These are phyloP conservation scores for Globisporangium emineosum DNA, from an alignment of 352 stramenopile genomes.

Conservation along the genomic window DNA sequence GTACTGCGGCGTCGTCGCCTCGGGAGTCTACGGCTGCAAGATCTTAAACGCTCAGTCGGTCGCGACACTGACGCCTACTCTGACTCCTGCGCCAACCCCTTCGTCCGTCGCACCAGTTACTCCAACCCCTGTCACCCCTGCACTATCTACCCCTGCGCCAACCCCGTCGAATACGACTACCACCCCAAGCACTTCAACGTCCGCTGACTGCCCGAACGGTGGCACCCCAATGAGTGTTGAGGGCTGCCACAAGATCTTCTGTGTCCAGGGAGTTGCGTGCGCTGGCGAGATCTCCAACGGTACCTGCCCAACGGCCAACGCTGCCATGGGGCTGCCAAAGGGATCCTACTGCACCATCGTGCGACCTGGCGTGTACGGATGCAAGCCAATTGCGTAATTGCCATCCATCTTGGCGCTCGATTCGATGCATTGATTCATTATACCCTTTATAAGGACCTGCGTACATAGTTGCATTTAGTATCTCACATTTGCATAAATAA, in stretches of 20 bases:
- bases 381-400: slow-evolving; percentile 14
- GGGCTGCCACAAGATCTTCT: slow-evolving; percentile 22
- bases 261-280: slow-evolving; percentile 18
- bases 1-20: slow-evolving; percentile 19
- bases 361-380: slow-evolving; percentile 11
- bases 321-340: slow-evolving; percentile 10
- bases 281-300: slow-evolving; percentile 7
- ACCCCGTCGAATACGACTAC: not conserved
- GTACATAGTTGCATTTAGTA: not conserved
- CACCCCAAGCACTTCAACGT: not conserved
- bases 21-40: slow-evolving; percentile 23
- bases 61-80: not conserved
- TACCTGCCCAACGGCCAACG: slow-evolving; percentile 4
- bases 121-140: not conserved
- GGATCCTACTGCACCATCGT: slow-evolving; percentile 15
- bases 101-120: slow-evolving; percentile 1
- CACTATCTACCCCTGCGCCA: not conserved
- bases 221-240: slow-evolving; percentile 10
- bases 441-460: not conserved
- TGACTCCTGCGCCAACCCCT: not conserved
- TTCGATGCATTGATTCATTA: not conserved
- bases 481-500: not conserved
- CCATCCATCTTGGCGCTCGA: not conserved
- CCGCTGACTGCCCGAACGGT: slow-evolving; percentile 7
- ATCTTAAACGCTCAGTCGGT: slow-evolving; percentile 9